These are phyloP conservation scores for Hymenochaete sp. DNA, from an alignment of 1,284 basidiomycete species.

Conservation along the genomic window DNA sequence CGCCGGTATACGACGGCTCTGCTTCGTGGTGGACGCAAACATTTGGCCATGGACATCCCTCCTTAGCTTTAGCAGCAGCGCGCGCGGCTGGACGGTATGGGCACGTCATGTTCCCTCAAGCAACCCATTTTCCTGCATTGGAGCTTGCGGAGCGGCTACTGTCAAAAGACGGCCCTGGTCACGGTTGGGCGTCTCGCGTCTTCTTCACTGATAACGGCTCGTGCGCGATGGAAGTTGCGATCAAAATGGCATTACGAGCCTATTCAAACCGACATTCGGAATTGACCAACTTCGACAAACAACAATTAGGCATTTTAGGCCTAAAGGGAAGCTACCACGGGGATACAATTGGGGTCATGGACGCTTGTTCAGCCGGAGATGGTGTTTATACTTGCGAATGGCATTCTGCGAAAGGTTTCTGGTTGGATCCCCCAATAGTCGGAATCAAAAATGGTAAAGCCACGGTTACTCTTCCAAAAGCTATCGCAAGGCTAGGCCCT, in stretches of 20 bases:
- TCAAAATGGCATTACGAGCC: constrained; percentile 93
- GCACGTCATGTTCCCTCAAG: constrained; percentile 93
- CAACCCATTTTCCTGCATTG: constrained; percentile 80
- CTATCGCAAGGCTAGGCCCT: constrained; percentile 29
- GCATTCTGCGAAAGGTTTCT: constrained; percentile 88
- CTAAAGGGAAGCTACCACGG: constrained; percentile 94
- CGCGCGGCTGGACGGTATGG: constrained; percentile 89
- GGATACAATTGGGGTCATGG: constrained; percentile 97
- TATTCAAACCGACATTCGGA: constrained; percentile 43
- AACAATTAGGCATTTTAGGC: constrained; percentile 75
- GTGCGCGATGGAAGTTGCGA: constrained; percentile 91
- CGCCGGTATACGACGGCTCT: constrained; percentile 80
- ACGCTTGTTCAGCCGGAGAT: constrained; percentile 71
- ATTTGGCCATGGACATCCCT: constrained; percentile 75
- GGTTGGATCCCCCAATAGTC: constrained; percentile 86
- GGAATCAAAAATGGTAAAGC: constrained; percentile 56
- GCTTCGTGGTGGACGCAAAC: constrained; percentile 99
- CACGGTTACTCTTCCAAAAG: constrained; percentile 50
- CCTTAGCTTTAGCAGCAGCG: constrained; percentile 80
- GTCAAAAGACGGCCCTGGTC: constrained; percentile 62
- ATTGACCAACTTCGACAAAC: constrained; percentile 33
- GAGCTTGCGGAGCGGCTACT: constrained; percentile 64
- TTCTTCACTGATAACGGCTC: constrained; percentile 95
- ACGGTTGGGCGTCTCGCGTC: constrained; percentile 84
- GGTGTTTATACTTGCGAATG: constrained; percentile 95